phyloP scores from a whole-genome alignment of 106 monocot species.

The Allium cepa region DNA sequence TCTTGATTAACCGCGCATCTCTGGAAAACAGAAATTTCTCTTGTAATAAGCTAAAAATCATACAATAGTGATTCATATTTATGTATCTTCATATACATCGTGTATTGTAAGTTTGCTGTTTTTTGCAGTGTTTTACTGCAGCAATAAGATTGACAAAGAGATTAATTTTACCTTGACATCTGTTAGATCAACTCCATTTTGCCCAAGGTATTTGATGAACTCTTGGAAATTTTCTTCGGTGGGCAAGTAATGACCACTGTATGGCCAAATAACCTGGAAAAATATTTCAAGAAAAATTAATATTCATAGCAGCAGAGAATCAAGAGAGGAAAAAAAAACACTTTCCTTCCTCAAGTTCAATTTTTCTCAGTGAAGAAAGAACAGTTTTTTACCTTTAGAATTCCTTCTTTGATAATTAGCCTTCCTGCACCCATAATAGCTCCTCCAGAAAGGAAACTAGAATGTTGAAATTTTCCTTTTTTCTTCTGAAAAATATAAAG shows the following conservation, averaged over 20 bases:
- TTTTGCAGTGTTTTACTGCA: no score
- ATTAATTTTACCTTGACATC: constrained; percentile 57
- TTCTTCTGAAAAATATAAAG: constrained; percentile 33
- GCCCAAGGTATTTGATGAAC: constrained; percentile 56
- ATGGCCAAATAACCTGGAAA: constrained; percentile 45
- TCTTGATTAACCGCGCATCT: constrained; percentile 31
- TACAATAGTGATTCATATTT: no score
- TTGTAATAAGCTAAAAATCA: no score
- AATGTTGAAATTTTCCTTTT: constrained; percentile 68
- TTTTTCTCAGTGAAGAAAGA: no score
- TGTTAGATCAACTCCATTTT: constrained; percentile 58
- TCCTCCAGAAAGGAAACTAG: constrained; percentile 60
- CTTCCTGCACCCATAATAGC: constrained; percentile 61
- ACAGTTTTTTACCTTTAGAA: constrained; percentile 35
- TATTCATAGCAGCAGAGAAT: not conserved
- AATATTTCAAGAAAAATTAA: not conserved
- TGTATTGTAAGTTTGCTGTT: no score
- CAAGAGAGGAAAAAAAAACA: not conserved
- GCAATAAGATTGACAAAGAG: no score
- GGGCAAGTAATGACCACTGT: constrained; percentile 96
- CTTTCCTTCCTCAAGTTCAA: not conserved
- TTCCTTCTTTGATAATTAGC: constrained; percentile 44
- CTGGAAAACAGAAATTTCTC: constrained; percentile 13
- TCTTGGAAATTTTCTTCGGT: constrained; percentile 93
- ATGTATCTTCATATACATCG: no score